Evolutionary conservation across 2,329 filamentous ascomycete genomes (phyloP).

Genomic region (Massarina eburnea): DNA sequence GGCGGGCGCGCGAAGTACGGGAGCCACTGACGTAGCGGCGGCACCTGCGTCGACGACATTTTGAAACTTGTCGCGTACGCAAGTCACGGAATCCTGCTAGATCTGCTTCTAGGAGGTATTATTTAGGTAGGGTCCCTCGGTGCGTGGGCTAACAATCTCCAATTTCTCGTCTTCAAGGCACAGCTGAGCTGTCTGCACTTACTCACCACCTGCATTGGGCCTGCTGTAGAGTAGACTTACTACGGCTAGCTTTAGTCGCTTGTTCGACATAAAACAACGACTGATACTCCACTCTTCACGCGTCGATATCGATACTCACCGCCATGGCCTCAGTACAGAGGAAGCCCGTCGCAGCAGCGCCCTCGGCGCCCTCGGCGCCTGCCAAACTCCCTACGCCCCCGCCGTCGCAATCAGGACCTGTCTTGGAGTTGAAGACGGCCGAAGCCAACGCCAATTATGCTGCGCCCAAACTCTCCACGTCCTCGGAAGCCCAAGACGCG

Average conservation of each 20-base stretch:
- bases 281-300: not conserved
- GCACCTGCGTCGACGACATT: conserved; percentile 17
- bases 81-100: not conserved
- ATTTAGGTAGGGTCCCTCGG: not conserved
- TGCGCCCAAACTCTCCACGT: conserved; percentile 17
- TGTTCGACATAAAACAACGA: no score
- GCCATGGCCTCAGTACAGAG: conserved; percentile 10
- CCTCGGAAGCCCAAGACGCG: conserved; percentile 14
- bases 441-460: conserved; percentile 1
- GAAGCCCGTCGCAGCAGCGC: conserved; percentile 13
- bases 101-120: conserved; percentile 9
- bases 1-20: not conserved
- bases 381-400: conserved; percentile 27
- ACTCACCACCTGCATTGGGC: no score
- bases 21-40: conserved; percentile 29
- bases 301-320: not conserved
- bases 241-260: no score
- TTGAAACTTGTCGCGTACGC: conserved; percentile 19
- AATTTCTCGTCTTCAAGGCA: no score
- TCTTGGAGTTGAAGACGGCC: not conserved
- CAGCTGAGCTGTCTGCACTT: no score
- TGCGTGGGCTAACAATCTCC: no score
- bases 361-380: conserved; percentile 9
- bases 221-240: no score
- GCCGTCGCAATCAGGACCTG: conserved; percentile 20